Evolutionary conservation across 805 yeast species (phyloP), one percentile per base, ranked within the genome.

Genomic region (Yamadazyma akitaensis): DNA sequence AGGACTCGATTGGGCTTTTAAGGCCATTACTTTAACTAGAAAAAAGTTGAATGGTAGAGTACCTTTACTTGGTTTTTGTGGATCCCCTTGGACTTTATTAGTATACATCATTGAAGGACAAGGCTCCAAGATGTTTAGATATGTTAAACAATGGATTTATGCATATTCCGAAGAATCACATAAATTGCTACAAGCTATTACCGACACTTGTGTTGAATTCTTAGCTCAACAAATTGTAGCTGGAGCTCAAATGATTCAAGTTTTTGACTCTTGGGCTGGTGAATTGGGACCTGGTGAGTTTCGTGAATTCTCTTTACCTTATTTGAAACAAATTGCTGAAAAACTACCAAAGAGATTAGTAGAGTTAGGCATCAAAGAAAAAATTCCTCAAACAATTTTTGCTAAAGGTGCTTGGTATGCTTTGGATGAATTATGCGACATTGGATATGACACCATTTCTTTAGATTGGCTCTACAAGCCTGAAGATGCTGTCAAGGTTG

Each of bases 371-470:
- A 63, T 86, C 48, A 64, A 59, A 9, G 95, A 88, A 51, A 65
- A 70, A 43, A 82, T 94, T 18, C 99, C 99, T 28, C 69, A 94
- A 59, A 87, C 96, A 1, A 82, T 91, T 8, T 94, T 94, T 60
- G 90, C 97, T 25, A 94, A 91, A 70, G 96, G 96, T 37, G 94
- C 99, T 0, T 92, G 97, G 97, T 92, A 89, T 58, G 97, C 98
- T 5, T 72, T 94, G 43, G 91, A 92, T 55, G 85, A 84, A 45
- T 73, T 94, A 49, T 85, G 96, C 60, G 82, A 80, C 40, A 70
- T 87, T 6, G 94, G 91, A 11, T 94, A 88, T 67, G 83, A 90
- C 59, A 81, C 81, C 14, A 89, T 94, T n/a, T 90, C 97, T 2
- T 76, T 94, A 48, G 99, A 94, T 65, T 94, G 98, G 97, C 70